A percentile compares a stretch with the other conserved stretches of the same genome.
Conservation (phyloP, 176 grass and related monocot genomes). For the Triticum monococcum region DNA sequence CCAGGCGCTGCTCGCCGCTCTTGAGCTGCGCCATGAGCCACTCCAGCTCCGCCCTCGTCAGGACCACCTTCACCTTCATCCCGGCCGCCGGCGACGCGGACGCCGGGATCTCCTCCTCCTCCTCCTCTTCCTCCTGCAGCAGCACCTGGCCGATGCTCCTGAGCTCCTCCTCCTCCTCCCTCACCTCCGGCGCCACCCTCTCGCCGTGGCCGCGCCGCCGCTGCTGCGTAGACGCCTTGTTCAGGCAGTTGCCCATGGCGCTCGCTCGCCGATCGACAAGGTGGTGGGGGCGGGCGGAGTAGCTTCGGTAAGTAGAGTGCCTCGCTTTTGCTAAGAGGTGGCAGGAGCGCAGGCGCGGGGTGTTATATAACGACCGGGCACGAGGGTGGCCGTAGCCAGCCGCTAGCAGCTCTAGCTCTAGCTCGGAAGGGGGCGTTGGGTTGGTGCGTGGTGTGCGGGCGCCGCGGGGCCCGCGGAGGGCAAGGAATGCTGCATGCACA, state of each 20-base stretch:
- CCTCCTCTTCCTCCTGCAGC: neutral
- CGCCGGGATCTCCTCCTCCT: neutral
- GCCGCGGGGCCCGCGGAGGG: neutral
- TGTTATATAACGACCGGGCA: neutral
- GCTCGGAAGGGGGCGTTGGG: neutral
- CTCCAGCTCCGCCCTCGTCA: slow-evolving; percentile 66
- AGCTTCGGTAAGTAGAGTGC: neutral
- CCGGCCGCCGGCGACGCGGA: slow-evolving; percentile 1
- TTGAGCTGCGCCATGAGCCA: slow-evolving; percentile 82
- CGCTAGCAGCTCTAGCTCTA: neutral
- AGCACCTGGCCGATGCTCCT: slow-evolving; percentile 19
- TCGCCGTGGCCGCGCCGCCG: slow-evolving; percentile 1
- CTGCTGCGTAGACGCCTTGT: neutral
- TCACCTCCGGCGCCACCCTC: neutral
- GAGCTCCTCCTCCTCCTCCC: neutral
- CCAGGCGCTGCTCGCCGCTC: slow-evolving; percentile 57
- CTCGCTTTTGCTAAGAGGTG: neutral
- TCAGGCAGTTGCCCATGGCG: slow-evolving; percentile 57
- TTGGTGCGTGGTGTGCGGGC: neutral
- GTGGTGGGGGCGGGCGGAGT: neutral
- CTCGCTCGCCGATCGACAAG: neutral
- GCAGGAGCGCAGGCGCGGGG: neutral
- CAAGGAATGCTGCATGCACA: slow-evolving; percentile 15
- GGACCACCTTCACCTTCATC: slow-evolving; percentile 66
- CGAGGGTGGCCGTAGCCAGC: too few relatives aligned